These are phyloP conservation scores for Henckelia pumila DNA, from an alignment of 257 asterid species.

Conservation along the genomic window DNA sequence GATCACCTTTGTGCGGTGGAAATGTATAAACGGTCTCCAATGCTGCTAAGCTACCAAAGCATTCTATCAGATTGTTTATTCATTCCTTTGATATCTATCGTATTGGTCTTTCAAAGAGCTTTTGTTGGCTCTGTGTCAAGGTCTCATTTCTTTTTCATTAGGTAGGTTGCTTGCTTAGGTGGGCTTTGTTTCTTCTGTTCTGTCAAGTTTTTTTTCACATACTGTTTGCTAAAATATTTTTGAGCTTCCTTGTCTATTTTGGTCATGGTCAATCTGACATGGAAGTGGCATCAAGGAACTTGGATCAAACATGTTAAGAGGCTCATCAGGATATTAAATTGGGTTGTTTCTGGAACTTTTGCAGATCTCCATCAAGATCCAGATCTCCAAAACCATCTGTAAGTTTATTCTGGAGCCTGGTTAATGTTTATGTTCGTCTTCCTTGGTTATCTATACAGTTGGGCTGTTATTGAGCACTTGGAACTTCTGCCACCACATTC, in stretches of 20 bases:
- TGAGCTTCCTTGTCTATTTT: constrained; percentile 46
- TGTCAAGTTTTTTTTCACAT: constrained; percentile 16
- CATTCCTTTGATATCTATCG: constrained; percentile 44
- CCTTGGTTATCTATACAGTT: not conserved
- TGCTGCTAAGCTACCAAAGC: constrained; percentile 39
- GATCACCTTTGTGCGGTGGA: constrained; percentile 59
- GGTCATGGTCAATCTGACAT: constrained; percentile 66
- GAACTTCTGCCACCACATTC: constrained; percentile 9
- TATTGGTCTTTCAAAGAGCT: constrained; percentile 35
- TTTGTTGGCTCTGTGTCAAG: constrained; percentile 31
- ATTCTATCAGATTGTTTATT: constrained; percentile 31
- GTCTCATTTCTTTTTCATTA: constrained; percentile 31
- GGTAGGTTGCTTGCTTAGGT: constrained; percentile 43
- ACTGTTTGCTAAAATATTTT: constrained; percentile 39
- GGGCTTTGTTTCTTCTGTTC: constrained; percentile 16
- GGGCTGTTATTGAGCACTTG: not conserved
- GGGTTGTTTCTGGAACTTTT: constrained; percentile 95
- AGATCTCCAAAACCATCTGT: constrained; percentile 85
- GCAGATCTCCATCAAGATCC: constrained; percentile 99
- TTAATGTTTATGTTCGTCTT: not conserved
- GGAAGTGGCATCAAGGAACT: constrained; percentile 81
- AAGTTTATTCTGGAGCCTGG: constrained; percentile 38
- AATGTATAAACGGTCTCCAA: constrained; percentile 38
- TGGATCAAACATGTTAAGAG: constrained; percentile 81
- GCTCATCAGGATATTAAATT: constrained; percentile 83